A percentile compares a stretch with the other conserved stretches of the same genome.
phyloP scores from a whole-genome alignment of 2,329 filamentous ascomycete genomes.

The Elsinoe ampelina region DNA sequence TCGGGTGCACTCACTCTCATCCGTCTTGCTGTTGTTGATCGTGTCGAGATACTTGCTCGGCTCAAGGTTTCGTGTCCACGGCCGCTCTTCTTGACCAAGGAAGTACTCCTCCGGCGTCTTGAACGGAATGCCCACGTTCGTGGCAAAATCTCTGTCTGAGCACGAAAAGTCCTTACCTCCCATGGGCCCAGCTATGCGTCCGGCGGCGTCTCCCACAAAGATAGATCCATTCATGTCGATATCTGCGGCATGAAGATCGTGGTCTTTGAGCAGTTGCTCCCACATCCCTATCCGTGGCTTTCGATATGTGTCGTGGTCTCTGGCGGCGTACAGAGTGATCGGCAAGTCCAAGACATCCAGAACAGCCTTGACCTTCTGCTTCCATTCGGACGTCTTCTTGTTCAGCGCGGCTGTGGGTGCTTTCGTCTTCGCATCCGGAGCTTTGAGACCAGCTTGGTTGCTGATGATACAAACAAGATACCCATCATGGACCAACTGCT shows the following conservation, averaged over 20 bases:
- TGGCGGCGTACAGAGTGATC: conserved; percentile 75
- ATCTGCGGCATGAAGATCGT: conserved; percentile 36
- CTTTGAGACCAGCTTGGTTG: conserved; percentile 77
- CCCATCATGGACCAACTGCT: conserved; percentile 60
- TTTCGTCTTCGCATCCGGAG: conserved; percentile 61
- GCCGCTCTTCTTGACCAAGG: conserved; percentile 54
- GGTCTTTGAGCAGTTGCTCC: conserved; percentile 52
- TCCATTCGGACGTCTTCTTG: conserved; percentile 51
- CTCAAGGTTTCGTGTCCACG: conserved; percentile 64
- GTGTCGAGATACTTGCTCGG: conserved; percentile 46
- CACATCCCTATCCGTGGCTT: conserved; percentile 91
- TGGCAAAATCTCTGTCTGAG: conserved; percentile 67
- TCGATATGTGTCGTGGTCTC: conserved; percentile 67
- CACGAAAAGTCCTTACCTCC: conserved; percentile 48
- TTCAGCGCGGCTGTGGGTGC: conserved; percentile 56
- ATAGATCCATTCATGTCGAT: conserved; percentile 65
- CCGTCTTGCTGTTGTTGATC: conserved; percentile 21
- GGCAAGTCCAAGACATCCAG: conserved; percentile 66
- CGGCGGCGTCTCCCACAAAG: conserved; percentile 82
- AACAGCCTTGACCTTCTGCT: conserved; percentile 64
- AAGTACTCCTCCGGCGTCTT: conserved; percentile 91
- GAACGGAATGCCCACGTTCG: conserved; percentile 73
- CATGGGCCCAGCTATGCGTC: conserved; percentile 34
- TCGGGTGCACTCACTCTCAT: conserved; percentile 26
- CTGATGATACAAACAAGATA: conserved; percentile 72